These are phyloP conservation scores for Panicum hallii DNA, from an alignment of 202 grass and related monocot genomes.

Conservation along the genomic window DNA sequence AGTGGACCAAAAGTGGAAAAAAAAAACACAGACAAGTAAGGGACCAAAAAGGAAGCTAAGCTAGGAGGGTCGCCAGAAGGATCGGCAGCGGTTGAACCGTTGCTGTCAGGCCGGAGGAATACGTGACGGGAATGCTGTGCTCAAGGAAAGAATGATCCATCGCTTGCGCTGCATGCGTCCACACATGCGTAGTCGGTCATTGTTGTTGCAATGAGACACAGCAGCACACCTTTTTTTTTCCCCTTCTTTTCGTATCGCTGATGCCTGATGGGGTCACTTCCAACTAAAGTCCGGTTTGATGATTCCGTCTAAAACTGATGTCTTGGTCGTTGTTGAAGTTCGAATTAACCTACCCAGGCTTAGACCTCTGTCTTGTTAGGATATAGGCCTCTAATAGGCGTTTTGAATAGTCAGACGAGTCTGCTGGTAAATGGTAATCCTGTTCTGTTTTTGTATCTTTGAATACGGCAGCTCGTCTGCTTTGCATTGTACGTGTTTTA, in stretches of 20 bases:
- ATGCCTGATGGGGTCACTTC: not conserved
- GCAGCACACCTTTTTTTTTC: not conserved
- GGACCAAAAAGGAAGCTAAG: not conserved
- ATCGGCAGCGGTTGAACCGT: constrained; percentile 32
- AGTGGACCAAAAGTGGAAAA: constrained; percentile 44
- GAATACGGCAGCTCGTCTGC: not conserved
- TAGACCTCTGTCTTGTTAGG: not conserved
- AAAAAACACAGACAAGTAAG: not conserved
- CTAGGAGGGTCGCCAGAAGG: not conserved
- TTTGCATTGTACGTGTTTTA: not conserved
- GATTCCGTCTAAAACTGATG: not conserved
- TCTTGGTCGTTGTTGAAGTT: not conserved
- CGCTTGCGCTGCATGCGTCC: not conserved
- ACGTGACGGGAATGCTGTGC: constrained; percentile 12
- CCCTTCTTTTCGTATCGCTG: not conserved
- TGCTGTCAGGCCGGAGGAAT: constrained; percentile 17
- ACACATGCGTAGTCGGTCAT: not conserved
- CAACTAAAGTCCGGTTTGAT: not conserved
- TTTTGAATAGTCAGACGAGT: not conserved
- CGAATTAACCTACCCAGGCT: not conserved
- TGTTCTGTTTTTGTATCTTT: not conserved
- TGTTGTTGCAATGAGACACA: constrained; percentile 9
- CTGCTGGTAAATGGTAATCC: not conserved
- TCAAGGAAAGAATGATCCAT: constrained; percentile 24
- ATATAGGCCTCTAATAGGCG: not conserved